Percentiles rank a stretch among this genome's conserved stretches.
phyloP scores from a whole-genome alignment of 768 basidiomycete genomes.

The Termitomyces sp. region DNA sequence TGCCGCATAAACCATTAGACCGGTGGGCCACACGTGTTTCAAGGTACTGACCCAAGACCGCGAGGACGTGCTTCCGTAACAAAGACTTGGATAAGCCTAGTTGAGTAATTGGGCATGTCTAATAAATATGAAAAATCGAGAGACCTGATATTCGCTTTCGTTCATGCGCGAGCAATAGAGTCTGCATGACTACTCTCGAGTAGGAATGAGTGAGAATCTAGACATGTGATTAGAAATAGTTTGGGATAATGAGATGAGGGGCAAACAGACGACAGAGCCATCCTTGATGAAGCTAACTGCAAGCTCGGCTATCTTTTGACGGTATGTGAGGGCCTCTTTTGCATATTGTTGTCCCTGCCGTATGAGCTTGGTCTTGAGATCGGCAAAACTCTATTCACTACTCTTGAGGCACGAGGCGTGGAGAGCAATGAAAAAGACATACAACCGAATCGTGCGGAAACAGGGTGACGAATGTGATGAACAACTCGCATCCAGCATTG shows the following conservation, averaged over 20 bases:
- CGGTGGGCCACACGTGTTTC: conserved; percentile 9
- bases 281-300: conserved; percentile 94
- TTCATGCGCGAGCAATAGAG: conserved; percentile 84
- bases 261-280: conserved; percentile 70
- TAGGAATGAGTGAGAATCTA: conserved; percentile 97
- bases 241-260: neutral
- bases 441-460: conserved; percentile 82
- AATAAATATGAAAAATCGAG: conserved; percentile 17
- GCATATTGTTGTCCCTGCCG: conserved; percentile 78
- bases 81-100: conserved; percentile 54
- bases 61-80: conserved; percentile 94
- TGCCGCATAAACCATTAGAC: conserved; percentile 26
- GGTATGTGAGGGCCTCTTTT: conserved; percentile 76
- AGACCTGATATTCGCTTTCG: conserved; percentile 84
- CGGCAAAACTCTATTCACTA: conserved; percentile 64
- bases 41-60: conserved; percentile 70
- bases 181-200: conserved; percentile 93
- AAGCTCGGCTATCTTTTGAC: conserved; percentile 84
- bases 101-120: conserved; percentile 5
- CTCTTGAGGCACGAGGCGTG: conserved; percentile 11
- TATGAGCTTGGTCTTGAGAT: conserved; percentile 81
- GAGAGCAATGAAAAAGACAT: conserved; percentile 26
- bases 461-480: conserved; percentile 84
- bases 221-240: conserved; percentile 3
- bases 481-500: conserved; percentile 87